Base-by-base conservation (phyloP, 176 grass and related monocot genomes). In the Alopecurus myosuroides region DNA sequence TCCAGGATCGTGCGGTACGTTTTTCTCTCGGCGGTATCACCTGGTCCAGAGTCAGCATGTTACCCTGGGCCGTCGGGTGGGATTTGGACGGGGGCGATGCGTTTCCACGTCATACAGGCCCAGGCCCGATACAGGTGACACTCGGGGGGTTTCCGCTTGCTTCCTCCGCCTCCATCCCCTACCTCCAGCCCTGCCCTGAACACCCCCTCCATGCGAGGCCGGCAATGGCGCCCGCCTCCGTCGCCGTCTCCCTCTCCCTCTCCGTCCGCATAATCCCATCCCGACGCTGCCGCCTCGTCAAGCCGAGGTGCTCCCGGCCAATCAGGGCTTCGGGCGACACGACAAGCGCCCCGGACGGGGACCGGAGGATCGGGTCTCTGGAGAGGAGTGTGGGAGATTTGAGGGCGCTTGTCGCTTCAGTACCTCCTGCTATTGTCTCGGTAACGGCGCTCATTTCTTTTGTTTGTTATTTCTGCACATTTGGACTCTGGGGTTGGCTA, bases 141-240 rank as follows among this genome's bases (percentile, higher is more conserved):
- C 35, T 69, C 26, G 26, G 28, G 28, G 28, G 17, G 2, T 63
- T 63, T 63, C 70, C 41, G 42, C 44, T 73, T 30, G 69, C 68
- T 71, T 71, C 52, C 66, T 17, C 56, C n/a, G 15, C 44, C 73
- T 68, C 69, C 79, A 56, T 62, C 77, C 25, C 23, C 69, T 45
- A 0, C 33, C 19, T 34, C 66, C 64, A 36, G 17, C 63, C 67
- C 29, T 30, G 22, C 23, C 52, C 81, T 45, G 46, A 84, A 6
- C 68, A 52, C 72, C 69, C 28, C 46, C 10, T 83, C 84, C 74
- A 92, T 89, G 86, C 84, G 50, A 82, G 57, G 86, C 39, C 79
- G 40, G 29, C 75, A 58, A 92, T 92, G 90, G 86, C 86, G 66
- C 80, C 90, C 60, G 78, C 83, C 75, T 80, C 83, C 79, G 40